A percentile compares a stretch with the other conserved stretches of the same genome.
Conservation (phyloP, 2,329 filamentous ascomycete genomes). For the Fusarium xylarioides region DNA sequence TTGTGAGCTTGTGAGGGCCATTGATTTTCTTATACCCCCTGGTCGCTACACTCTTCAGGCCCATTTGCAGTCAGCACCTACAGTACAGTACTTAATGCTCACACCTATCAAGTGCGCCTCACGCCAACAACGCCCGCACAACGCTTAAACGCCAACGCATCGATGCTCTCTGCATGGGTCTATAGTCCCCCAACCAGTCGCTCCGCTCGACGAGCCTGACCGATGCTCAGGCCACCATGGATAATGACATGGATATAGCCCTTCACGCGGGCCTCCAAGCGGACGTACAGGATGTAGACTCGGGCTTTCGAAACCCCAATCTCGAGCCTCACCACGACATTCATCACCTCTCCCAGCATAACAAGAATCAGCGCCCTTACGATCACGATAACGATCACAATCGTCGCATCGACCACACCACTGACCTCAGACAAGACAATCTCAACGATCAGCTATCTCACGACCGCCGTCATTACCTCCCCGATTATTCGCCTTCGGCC, state of each 20-base stretch:
- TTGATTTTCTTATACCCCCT: conserved; percentile 29
- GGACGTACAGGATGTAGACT: conserved; percentile 39
- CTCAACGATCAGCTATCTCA: conserved; percentile 39
- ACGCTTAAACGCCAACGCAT: conserved; percentile 54
- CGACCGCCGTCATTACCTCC: conserved; percentile 27
- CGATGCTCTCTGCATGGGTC: conserved; percentile 58
- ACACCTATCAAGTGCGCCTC: conserved; percentile 38
- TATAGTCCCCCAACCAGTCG: conserved; percentile 53
- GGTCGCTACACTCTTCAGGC: conserved; percentile 15
- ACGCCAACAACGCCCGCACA: conserved; percentile 47
- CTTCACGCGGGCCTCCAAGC: conserved; percentile 44
- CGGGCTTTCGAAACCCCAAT: conserved; percentile 33
- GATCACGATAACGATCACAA: conserved; percentile 45
- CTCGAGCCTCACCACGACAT: conserved; percentile 37
- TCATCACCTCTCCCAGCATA: conserved; percentile 44
- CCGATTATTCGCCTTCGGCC: conserved; percentile 34
- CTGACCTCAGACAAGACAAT: conserved; percentile 19
- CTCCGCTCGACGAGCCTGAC: conserved; percentile 54
- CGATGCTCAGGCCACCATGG: conserved; percentile 60
- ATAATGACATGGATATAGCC: conserved; percentile 50
- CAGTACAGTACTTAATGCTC: conserved; percentile 27
- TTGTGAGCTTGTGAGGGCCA: conserved; percentile 33
- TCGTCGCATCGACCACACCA: conserved; percentile 34
- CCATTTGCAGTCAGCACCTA: conserved; percentile 19
- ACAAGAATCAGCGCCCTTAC: conserved; percentile 42